Percentiles rank a stretch among this genome's conserved stretches.
phyloP scores from a whole-genome alignment of 345 rosid species.

The Corchorus capsularis region DNA sequence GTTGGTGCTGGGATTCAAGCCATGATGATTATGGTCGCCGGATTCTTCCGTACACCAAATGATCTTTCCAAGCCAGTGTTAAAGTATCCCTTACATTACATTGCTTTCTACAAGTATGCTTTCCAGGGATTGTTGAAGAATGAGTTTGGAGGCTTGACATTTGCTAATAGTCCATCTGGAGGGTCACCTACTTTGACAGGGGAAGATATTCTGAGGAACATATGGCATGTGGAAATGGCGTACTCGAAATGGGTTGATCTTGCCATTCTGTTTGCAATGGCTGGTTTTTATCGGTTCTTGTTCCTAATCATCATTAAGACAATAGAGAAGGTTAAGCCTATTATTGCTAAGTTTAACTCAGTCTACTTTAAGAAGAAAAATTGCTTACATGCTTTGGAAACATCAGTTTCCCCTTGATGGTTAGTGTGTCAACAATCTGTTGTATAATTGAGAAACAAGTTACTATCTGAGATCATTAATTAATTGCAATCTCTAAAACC shows the following conservation, averaged over 20 bases:
- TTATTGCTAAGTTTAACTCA: background rate
- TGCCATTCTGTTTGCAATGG: slow-evolving; percentile 44
- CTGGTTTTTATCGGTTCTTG: slow-evolving; percentile 32
- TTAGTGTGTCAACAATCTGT: too few species aligned
- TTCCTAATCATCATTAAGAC: slow-evolving; percentile 38
- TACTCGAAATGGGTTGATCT: slow-evolving; percentile 59
- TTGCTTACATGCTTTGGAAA: too few species aligned
- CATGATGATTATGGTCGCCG: slow-evolving; percentile 47
- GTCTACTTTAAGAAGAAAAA: background rate
- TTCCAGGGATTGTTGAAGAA: slow-evolving; percentile 36
- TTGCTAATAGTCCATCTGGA: slow-evolving; percentile 11
- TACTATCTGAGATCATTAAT: too few species aligned
- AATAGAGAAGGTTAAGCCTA: slow-evolving; percentile 34
- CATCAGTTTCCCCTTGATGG: too few species aligned
- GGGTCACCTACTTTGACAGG: slow-evolving; percentile 18
- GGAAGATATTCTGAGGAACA: slow-evolving; percentile 35
- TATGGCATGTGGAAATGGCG: slow-evolving; percentile 21
- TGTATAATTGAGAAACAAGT: too few species aligned
- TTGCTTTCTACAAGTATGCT: slow-evolving; percentile 48
- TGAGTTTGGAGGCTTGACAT: slow-evolving; percentile 35
- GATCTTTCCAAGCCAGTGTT: slow-evolving; percentile 46
- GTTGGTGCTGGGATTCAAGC: slow-evolving; percentile 59
- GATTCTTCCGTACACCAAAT: slow-evolving; percentile 51
- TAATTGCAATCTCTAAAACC: too few species aligned
- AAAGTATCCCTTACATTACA: slow-evolving; percentile 50